These are phyloP conservation scores for Microdochium paspali DNA, from an alignment of 2,329 filamentous ascomycete genomes.

Conservation along the genomic window DNA sequence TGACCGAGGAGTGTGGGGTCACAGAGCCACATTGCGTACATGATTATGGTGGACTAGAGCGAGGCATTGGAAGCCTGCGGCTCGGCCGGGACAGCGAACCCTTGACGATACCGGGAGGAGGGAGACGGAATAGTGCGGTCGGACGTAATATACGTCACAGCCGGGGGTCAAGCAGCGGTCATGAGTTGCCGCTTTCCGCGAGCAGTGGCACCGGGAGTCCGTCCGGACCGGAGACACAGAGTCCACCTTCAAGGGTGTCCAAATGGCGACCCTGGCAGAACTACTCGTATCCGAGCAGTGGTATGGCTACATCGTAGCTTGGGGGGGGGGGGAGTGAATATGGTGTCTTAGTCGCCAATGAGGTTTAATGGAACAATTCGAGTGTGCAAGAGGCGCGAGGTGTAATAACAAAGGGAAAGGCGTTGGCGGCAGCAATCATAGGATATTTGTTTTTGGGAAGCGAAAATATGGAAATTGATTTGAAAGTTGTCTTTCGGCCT, in stretches of 20 bases:
- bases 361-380: too few species aligned
- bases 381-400: too few species aligned
- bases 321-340: too few species aligned
- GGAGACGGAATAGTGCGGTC: not conserved
- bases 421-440: too few species aligned
- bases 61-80: constrained; percentile 19
- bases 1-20: constrained; percentile 37
- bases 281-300: not conserved
- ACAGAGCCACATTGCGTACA: constrained; percentile 45
- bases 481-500: too few species aligned
- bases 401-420: too few species aligned
- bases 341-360: too few species aligned
- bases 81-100: constrained; percentile 17
- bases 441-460: too few species aligned
- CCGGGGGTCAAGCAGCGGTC: not conserved
- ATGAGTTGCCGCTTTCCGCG: not conserved
- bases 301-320: too few species aligned
- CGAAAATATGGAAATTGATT: too few species aligned
- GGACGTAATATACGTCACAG: not conserved
- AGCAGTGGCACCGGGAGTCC: not conserved
- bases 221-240: not conserved
- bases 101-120: constrained; percentile 13
- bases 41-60: constrained; percentile 24
- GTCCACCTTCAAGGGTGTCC: not conserved
- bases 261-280: not conserved